Base-by-base conservation (phyloP, 2,329 filamentous ascomycete species). In the Tetracladium maxilliforme region DNA sequence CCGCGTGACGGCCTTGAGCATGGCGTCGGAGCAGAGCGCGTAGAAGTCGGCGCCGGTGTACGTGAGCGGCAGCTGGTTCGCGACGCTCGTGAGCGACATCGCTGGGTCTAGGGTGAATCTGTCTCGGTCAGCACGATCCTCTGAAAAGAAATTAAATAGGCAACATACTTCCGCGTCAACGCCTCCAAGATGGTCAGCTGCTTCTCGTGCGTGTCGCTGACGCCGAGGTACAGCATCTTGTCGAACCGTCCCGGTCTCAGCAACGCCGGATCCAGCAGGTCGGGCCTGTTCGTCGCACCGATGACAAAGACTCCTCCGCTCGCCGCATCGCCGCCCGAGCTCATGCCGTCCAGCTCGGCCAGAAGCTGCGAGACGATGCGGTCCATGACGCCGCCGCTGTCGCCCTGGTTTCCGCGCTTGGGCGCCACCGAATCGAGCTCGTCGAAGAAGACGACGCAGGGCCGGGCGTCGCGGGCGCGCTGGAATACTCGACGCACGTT, bases 21-120 rank as follows among this genome's bases (percentile, higher is more conserved):
- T 98, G 25, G 90, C 84, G 49, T 98, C 90, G 21, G 84, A 93
- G 57, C 87, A 95, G 12, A 98, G 65, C 1, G 90, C 90, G 51
- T 98, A 98, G 44, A 98, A 76, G 54, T 98, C 90, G 33, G 90
- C 90, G 43, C 90, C 90, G 0, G 90, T 98, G 54, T 94, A 98
- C 4, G 87, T 95, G 47, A 94, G 90, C 0, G 90, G 90, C 4
- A 98, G 66, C 8, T 63, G 63, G 25, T 78, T 64, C 4, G 87
- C 78, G 23, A 98, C 71, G 6, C 69, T 56, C 14, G 64, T 49
- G 8, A 98, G 69, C 8, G 82, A 90, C 23, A 94, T 62, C 2
- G 71, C 63, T 0, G 83, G 81, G 34, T 83, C 64, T 26, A 95
- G 70, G 3, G 76, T 79, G 52, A 98, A 98, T 54, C 80, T 87